Conservation (phyloP, 2,329 filamentous ascomycete species). For the Botrytis cinerea region DNA sequence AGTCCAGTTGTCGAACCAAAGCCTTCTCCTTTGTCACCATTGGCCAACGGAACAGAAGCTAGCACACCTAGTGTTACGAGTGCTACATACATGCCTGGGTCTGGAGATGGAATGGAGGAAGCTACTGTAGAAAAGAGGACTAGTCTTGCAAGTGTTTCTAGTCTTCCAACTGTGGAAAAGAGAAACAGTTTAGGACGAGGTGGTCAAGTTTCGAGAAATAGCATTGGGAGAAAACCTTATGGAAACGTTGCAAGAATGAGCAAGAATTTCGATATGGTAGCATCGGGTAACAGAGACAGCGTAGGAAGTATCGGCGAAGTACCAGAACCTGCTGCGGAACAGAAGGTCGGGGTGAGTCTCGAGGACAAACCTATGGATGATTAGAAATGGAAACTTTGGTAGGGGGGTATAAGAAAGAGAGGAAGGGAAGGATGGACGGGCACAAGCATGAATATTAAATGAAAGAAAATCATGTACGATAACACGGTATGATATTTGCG, state of each 20-base stretch:
- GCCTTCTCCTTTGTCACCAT: constrained; percentile 29
- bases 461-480: constrained; percentile 20
- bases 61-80: constrained; percentile 35
- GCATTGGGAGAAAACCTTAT: constrained; percentile 18
- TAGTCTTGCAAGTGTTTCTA: constrained; percentile 38
- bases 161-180: constrained; percentile 51
- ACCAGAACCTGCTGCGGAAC: constrained; percentile 11
- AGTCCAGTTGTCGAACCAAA: constrained; percentile 31
- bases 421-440: background rate
- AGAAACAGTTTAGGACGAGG: constrained; percentile 63
- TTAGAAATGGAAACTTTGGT: background rate
- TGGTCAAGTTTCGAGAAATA: constrained; percentile 10
- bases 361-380: constrained; percentile 20
- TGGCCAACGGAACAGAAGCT: constrained; percentile 35
- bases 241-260: constrained; percentile 20
- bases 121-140: constrained; percentile 28
- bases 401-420: background rate
- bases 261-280: constrained; percentile 15
- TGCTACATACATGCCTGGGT: constrained; percentile 40
- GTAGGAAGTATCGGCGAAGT: constrained; percentile 15
- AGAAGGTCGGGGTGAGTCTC: constrained; percentile 15
- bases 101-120: constrained; percentile 32
- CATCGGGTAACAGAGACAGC: constrained; percentile 12
- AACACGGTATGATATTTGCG: constrained; percentile 16
- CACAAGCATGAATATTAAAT: constrained; percentile 16